Evolutionary conservation across 768 basidiomycete genomes (phyloP).

Genomic region (Xerocomellus dryophilus): DNA sequence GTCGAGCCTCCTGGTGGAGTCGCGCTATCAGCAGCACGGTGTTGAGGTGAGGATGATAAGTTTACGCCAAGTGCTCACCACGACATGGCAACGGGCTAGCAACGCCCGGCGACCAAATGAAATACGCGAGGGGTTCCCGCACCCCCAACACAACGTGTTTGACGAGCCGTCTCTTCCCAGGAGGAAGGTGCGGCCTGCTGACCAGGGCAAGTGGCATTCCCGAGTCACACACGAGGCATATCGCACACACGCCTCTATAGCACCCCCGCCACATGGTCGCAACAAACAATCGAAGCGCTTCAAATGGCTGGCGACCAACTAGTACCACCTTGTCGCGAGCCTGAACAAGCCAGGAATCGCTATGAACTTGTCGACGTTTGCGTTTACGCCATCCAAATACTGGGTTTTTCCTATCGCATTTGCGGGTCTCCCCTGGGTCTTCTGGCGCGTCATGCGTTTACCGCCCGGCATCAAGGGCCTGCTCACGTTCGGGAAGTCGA

Average conservation of each 20-base stretch:
- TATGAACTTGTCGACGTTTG: constrained; percentile 32
- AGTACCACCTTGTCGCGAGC: constrained; percentile 16
- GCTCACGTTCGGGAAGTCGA: constrained; percentile 5
- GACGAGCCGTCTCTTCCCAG: constrained; percentile 11
- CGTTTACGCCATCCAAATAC: constrained; percentile 26
- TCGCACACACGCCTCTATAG: constrained; percentile 21
- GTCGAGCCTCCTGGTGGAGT: too few species aligned
- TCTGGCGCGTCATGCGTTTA: constrained; percentile 13
- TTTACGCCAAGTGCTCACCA: constrained; percentile 5
- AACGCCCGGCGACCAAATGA: constrained; percentile 17
- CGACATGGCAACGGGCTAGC: constrained; percentile 1
- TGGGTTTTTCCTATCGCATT: constrained; percentile 30
- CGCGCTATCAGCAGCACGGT: constrained; percentile 16
- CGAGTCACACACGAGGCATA: constrained; percentile 20
- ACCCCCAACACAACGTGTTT: constrained; percentile 20
- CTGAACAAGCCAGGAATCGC: constrained; percentile 18
- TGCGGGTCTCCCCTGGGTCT: constrained; percentile 25
- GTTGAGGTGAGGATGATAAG: constrained; percentile 2
- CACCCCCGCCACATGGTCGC: constrained; percentile 28
- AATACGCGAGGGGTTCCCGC: constrained; percentile 16
- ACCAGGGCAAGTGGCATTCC: neutral
- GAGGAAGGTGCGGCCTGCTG: constrained; percentile 12
- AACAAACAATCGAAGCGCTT: constrained; percentile 24
- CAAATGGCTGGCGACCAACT: constrained; percentile 25
- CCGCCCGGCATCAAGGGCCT: neutral